A percentile compares a stretch with the other conserved stretches of the same genome.
phyloP scores from a whole-genome alignment of 73 alveolate species.

The Paramecium sonneborni region DNA sequence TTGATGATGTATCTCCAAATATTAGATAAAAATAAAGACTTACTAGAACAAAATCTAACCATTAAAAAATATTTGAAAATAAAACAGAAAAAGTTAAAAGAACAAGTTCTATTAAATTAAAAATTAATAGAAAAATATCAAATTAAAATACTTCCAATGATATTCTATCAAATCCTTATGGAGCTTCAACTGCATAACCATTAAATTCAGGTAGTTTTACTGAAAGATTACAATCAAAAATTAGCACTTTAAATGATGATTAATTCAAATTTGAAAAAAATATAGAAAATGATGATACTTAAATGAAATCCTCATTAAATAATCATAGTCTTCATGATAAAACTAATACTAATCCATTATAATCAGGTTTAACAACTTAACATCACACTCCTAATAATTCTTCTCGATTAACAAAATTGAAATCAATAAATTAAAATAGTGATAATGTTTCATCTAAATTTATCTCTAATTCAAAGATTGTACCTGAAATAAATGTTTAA shows the following conservation, averaged over 20 bases:
- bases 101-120: background rate
- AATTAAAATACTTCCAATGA: background rate
- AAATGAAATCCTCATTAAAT: background rate
- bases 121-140: background rate
- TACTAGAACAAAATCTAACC: background rate
- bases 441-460: background rate
- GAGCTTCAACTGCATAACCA: background rate
- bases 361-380: background rate
- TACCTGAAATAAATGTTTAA: background rate
- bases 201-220: background rate
- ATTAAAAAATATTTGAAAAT: background rate
- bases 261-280: conserved; percentile 3
- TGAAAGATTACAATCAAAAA: background rate
- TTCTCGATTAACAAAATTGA: background rate
- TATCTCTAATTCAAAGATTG: background rate
- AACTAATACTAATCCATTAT: background rate
- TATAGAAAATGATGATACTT: background rate
- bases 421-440: background rate
- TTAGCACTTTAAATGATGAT: background rate
- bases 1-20: conserved; percentile 2
- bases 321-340: background rate
- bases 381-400: conserved; percentile 38
- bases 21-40: background rate
- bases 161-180: background rate
- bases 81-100: background rate